Conservation (phyloP, 768 basidiomycete species). For the Boletus coccyginus region DNA sequence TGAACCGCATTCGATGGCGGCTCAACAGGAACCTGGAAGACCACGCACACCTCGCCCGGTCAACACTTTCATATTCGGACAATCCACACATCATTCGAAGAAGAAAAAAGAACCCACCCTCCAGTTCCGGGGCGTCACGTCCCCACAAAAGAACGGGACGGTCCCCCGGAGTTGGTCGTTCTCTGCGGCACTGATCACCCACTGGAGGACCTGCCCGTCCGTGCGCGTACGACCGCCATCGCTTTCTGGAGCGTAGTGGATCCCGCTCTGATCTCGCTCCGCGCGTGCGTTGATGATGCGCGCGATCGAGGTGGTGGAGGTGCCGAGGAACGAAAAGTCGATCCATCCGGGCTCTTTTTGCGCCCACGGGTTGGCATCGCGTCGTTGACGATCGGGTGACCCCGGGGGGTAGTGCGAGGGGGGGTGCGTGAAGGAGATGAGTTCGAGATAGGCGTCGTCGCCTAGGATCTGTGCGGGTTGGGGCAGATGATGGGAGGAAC, state of each 20-base stretch:
- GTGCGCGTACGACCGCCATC: slow-evolving; percentile 53
- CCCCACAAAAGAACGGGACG: slow-evolving; percentile 74
- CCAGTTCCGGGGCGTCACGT: slow-evolving; percentile 57
- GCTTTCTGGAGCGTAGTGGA: slow-evolving; percentile 43
- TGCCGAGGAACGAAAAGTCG: slow-evolving; percentile 63
- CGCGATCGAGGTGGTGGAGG: slow-evolving; percentile 44
- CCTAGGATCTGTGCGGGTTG: slow-evolving; percentile 15
- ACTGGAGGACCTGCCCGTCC: slow-evolving; percentile 55
- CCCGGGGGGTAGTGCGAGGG: slow-evolving; percentile 50
- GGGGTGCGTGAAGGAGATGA: slow-evolving; percentile 63
- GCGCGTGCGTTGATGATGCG: slow-evolving; percentile 54
- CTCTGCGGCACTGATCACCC: slow-evolving; percentile 51
- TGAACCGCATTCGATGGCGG: slow-evolving; percentile 49
- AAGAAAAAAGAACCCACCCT: slow-evolving; percentile 41
- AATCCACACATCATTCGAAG: background rate
- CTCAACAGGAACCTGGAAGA: slow-evolving; percentile 45
- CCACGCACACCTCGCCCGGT: background rate
- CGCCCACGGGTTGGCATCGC: slow-evolving; percentile 54
- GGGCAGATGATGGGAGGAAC: background rate
- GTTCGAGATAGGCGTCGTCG: slow-evolving; percentile 65
- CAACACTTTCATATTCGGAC: background rate
- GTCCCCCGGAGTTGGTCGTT: slow-evolving; percentile 27
- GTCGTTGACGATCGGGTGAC: slow-evolving; percentile 42
- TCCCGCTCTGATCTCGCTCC: slow-evolving; percentile 34
- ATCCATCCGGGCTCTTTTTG: slow-evolving; percentile 59